A percentile compares a stretch with the other conserved stretches of the same genome.
Evolutionary conservation across 495 filamentous ascomycete genomes (phyloP).

Genomic region (Chaetomium tenue): DNA sequence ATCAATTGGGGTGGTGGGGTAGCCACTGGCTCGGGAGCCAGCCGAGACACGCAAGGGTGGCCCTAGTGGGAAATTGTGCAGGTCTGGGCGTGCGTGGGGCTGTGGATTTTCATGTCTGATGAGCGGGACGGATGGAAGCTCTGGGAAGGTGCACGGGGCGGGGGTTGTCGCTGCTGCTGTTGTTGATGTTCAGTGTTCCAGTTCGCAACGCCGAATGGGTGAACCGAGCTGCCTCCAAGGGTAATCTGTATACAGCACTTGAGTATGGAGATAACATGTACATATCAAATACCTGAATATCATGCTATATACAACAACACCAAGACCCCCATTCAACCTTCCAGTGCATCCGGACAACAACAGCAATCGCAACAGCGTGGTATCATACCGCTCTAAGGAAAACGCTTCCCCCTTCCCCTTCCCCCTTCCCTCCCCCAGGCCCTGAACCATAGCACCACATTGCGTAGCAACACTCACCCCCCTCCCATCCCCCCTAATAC

Average conservation of each 20-base stretch:
- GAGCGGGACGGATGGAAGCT: too few relatives aligned
- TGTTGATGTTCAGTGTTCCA: too few relatives aligned
- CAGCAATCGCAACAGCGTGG: not conserved
- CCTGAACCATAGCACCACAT: not conserved
- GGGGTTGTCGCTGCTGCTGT: too few relatives aligned
- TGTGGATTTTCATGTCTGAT: too few relatives aligned
- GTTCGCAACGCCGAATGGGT: too few relatives aligned
- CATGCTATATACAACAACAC: not conserved
- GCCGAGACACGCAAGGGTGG: not conserved
- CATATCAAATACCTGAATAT: not conserved
- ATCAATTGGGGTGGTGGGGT: not conserved
- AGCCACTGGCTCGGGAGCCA: slow-evolving; percentile 6
- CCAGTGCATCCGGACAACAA: not conserved
- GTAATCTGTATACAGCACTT: too few relatives aligned
- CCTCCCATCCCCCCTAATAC: slow-evolving; percentile 21
- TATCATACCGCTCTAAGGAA: not conserved
- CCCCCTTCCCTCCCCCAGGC: not conserved
- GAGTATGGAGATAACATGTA: too few relatives aligned
- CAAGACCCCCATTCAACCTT: not conserved
- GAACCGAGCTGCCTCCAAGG: not conserved
- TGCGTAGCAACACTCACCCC: not conserved
- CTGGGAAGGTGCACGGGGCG: too few relatives aligned
- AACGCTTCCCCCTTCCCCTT: not conserved
- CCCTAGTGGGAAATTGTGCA: not conserved
- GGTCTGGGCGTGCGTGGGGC: not conserved